Base-by-base conservation (phyloP, 176 grass and related monocot species). In the Panicum miliaceum region DNA sequence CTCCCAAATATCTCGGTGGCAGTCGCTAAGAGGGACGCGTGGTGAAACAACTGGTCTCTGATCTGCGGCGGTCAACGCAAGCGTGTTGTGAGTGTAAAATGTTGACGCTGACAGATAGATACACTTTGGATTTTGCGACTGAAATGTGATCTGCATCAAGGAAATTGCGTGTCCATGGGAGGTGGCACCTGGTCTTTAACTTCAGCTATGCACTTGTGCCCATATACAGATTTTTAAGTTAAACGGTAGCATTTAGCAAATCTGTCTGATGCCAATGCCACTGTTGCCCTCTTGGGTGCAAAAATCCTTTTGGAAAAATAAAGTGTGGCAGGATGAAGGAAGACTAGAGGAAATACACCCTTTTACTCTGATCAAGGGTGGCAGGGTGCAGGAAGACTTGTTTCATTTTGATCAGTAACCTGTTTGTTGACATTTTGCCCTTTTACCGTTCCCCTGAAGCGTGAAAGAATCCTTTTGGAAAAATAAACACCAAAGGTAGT, bases 51-150 rank as follows among this genome's bases (percentile, higher is more conserved):
- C 4, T 11, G 20, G 27, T 70, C 13, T 19, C 13, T 8, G 20
- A 38, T 58, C 32, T 60, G 52, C 57, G 42, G 45, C 50, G 46
- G 64, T 87, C 26, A 65, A 40, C 46, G 12, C 42, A 70, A 26
- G 19, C 26, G 42, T 64, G 20, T 58, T 37, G 8, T 41, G 16
- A 52, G 27, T 19, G 42, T n/a, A 54, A 66, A 76, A 64, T 14
- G 1, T 38, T 71, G 23, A 76, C 8, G 66, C 35, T 73, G 86
- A 65, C 65, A 23, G 15, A 0, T 29, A 43, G 7, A 8, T 43
- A 61, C 13, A 12, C n/a, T 78, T 63, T 34, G 4, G 13, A 20
- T 53, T 47, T 38, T 18, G 19, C 19, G 9, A 6, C 43, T 78
- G 12, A 35, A 41, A 54, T 10, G 56, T 38, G 25, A 8, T 73